These are phyloP conservation scores for Lindgomyces ingoldianus DNA, from an alignment of 495 filamentous ascomycete genomes.

Conservation along the genomic window DNA sequence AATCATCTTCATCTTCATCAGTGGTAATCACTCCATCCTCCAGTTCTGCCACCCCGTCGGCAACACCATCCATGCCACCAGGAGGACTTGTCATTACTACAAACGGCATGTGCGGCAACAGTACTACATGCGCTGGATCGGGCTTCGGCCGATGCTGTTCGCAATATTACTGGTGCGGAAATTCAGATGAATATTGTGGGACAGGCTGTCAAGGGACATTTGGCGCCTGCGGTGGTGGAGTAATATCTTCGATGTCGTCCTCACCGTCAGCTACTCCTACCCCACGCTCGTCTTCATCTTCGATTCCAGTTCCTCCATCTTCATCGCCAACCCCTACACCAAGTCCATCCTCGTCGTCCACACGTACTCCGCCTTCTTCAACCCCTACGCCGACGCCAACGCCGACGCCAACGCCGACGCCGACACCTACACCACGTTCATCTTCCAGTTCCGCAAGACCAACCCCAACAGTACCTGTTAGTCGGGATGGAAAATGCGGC, in stretches of 20 bases:
- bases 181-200: conserved; percentile 21
- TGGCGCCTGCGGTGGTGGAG: conserved; percentile 23
- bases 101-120: conserved; percentile 33
- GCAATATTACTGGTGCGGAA: conserved; percentile 29
- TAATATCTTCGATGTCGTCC: neutral
- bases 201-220: conserved; percentile 23
- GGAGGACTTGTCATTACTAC: conserved; percentile 23
- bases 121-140: conserved; percentile 28
- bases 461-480: conserved; percentile 28
- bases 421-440: conserved; percentile 14
- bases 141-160: conserved; percentile 26
- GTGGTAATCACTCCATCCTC: neutral
- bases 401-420: conserved; percentile 2
- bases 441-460: conserved; percentile 4
- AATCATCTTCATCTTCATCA: conserved; percentile 10
- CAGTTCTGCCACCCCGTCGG: neutral
- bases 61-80: conserved; percentile 15
- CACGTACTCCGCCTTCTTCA: conserved; percentile 7
- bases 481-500: conserved; percentile 20
- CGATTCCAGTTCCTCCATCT: conserved; percentile 4
- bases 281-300: conserved; percentile 5
- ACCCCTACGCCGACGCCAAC: conserved; percentile 12
- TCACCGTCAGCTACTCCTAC: conserved; percentile 1
- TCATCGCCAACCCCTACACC: conserved; percentile 15
- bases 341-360: neutral